Percentiles rank a stretch among this genome's conserved stretches.
These are phyloP conservation scores for Leucocoprinus leucothites DNA, from an alignment of 768 basidiomycete genomes.

Conservation along the genomic window DNA sequence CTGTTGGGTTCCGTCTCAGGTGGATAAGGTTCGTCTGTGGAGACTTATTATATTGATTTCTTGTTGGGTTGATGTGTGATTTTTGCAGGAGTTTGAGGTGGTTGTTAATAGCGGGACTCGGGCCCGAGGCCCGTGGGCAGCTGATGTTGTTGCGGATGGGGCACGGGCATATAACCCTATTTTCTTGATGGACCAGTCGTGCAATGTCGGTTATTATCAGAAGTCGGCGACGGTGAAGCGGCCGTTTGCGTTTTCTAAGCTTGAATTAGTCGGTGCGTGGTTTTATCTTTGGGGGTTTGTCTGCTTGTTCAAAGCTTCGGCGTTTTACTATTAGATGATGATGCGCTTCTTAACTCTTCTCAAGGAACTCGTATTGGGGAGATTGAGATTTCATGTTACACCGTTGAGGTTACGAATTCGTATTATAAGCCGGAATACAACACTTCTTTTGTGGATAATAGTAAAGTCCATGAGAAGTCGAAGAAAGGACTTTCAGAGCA, in stretches of 20 bases:
- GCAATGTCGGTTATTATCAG: not conserved
- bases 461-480: not conserved
- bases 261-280: slow-evolving; percentile 9
- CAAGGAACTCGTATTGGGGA: not conserved
- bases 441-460: not conserved
- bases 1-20: slow-evolving; percentile 28
- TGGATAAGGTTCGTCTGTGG: slow-evolving; percentile 18
- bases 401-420: not conserved
- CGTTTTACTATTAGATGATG: too few species aligned
- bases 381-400: not conserved
- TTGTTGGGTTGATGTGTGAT: not conserved
- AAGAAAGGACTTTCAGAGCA: slow-evolving; percentile 1
- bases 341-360: not conserved
- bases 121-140: not conserved
- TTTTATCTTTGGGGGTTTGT: too few species aligned
- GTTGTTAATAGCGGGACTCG: not conserved
- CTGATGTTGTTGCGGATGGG: not conserved
- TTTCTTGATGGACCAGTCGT: not conserved
- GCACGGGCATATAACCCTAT: not conserved
- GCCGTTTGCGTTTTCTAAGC: slow-evolving; percentile 7
- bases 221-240: not conserved
- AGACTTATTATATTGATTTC: not conserved
- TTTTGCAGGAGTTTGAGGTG: not conserved
- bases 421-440: not conserved
- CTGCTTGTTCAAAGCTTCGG: not conserved